Evolutionary conservation across 495 filamentous ascomycete genomes (phyloP).

Genomic region (Diplogelasinospora grovesii): DNA sequence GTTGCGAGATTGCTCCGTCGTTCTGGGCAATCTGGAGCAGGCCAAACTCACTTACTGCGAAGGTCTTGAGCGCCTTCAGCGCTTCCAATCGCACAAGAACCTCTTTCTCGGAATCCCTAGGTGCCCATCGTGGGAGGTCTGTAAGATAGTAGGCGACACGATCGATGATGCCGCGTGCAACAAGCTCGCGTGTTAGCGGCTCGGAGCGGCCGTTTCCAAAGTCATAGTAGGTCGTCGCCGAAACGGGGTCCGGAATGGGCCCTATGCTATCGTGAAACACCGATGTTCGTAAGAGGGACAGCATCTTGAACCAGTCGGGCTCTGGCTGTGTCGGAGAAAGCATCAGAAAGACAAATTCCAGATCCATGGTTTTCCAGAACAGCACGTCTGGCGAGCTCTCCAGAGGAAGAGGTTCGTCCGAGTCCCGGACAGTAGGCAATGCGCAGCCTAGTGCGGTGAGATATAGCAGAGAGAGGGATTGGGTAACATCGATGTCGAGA

Average conservation of each 20-base stretch:
- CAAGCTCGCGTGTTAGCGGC: slow-evolving; percentile 17
- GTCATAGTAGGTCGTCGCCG: slow-evolving; percentile 8
- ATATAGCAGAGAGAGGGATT: slow-evolving; percentile 35
- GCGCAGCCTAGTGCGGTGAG: slow-evolving; percentile 34
- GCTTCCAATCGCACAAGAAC: slow-evolving; percentile 23
- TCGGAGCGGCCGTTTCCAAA: slow-evolving; percentile 4
- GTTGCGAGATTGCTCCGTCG: slow-evolving; percentile 33
- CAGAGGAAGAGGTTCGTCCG: slow-evolving; percentile 3
- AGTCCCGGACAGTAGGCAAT: slow-evolving; percentile 6
- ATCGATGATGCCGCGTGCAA: slow-evolving; percentile 34
- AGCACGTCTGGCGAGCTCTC: slow-evolving; percentile 19
- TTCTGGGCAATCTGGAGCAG: slow-evolving; percentile 30
- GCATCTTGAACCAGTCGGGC: slow-evolving; percentile 33
- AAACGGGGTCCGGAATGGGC: slow-evolving; percentile 29
- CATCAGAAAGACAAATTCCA: slow-evolving; percentile 40
- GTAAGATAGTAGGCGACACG: slow-evolving; percentile 33
- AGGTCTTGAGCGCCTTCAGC: slow-evolving; percentile 30
- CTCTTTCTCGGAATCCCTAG: slow-evolving; percentile 22
- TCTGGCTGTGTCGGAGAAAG: slow-evolving; percentile 39
- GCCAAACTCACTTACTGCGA: slow-evolving; percentile 34
- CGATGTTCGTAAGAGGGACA: slow-evolving; percentile 36
- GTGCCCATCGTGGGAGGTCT: slow-evolving; percentile 33
- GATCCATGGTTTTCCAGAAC: slow-evolving; percentile 41
- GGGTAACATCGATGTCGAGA: slow-evolving; percentile 29
- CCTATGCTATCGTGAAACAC: slow-evolving; percentile 37